phyloP scores from a whole-genome alignment of 1,284 basidiomycete species.

The Stygiomarasmius scandens region DNA sequence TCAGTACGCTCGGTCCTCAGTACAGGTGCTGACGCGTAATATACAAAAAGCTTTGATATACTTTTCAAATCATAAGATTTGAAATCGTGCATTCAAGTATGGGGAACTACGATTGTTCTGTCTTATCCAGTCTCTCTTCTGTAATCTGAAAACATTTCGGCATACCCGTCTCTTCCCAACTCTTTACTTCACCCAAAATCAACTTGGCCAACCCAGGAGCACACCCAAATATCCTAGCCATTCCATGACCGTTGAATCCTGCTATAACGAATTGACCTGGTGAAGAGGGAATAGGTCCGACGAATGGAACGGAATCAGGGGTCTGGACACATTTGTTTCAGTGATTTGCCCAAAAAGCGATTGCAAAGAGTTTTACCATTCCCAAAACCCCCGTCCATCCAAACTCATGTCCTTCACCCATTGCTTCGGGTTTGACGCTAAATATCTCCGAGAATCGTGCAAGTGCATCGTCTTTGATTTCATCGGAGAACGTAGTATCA shows the following conservation, averaged over 20 bases:
- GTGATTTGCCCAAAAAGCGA: not conserved
- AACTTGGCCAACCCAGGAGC: conserved; percentile 10
- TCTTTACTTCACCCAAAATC: conserved; percentile 1
- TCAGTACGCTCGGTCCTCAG: no score
- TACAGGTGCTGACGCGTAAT: no score
- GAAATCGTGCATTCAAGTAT: no score
- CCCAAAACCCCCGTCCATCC: conserved; percentile 22
- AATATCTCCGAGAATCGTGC: conserved; percentile 16
- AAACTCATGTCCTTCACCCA: conserved; percentile 20
- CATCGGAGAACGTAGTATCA: conserved; percentile 13
- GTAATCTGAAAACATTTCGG: conserved; percentile 12
- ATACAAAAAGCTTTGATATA: no score
- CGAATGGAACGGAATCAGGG: conserved; percentile 15
- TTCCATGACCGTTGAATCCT: conserved; percentile 18
- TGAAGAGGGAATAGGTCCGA: conserved; percentile 10
- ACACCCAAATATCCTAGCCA: conserved; percentile 13
- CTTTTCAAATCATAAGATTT: no score
- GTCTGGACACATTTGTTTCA: not conserved
- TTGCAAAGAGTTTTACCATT: not conserved
- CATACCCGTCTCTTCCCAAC: conserved; percentile 9
- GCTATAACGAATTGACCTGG: conserved; percentile 16
- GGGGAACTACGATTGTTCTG: not conserved
- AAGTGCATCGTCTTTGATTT: conserved; percentile 17
- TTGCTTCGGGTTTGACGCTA: conserved; percentile 2
- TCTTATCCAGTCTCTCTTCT: conserved; percentile 1